Percentiles rank a stretch among this genome's conserved stretches.
phyloP scores from a whole-genome alignment of 1,139 yeast species.

The Geotrichum bryndzae region DNA sequence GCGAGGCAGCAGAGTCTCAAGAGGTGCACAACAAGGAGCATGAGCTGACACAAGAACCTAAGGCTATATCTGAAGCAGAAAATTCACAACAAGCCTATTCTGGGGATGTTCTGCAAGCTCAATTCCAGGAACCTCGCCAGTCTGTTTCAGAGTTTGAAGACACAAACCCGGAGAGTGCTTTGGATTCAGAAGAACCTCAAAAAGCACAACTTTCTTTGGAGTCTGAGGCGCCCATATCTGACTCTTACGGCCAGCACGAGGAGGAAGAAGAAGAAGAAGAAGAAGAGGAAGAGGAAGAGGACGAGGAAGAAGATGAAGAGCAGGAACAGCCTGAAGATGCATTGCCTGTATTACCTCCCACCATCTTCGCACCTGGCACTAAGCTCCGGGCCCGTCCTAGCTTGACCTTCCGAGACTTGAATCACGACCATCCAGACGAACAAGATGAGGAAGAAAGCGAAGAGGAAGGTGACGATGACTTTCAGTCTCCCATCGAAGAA shows the following conservation, averaged over 20 bases:
- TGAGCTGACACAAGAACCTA: background rate
- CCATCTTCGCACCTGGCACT: constrained; percentile 22
- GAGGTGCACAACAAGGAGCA: background rate
- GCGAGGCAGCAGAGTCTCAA: background rate
- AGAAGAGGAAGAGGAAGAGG: background rate
- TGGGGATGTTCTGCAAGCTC: background rate
- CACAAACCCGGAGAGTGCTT: background rate
- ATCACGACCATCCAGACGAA: constrained; percentile 17
- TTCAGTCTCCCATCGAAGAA: constrained; percentile 15
- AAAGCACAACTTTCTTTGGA: background rate
- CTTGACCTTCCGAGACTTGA: constrained; percentile 24
- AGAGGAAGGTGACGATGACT: constrained; percentile 29
- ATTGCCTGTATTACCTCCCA: constrained; percentile 11
- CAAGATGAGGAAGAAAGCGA: constrained; percentile 20
- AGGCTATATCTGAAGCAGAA: background rate
- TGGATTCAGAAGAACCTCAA: background rate
- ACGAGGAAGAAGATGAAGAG: background rate
- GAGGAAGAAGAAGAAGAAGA: background rate
- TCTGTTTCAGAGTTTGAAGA: background rate
- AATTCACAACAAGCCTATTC: background rate
- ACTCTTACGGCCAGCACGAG: background rate
- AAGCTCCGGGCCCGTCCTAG: constrained; percentile 33
- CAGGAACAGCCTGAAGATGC: constrained; percentile 1
- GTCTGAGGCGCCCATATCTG: background rate
- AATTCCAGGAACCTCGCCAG: background rate